Evolutionary conservation across 2,329 filamentous ascomycete species (phyloP).

Genomic region (Pseudonectria foliicola): DNA sequence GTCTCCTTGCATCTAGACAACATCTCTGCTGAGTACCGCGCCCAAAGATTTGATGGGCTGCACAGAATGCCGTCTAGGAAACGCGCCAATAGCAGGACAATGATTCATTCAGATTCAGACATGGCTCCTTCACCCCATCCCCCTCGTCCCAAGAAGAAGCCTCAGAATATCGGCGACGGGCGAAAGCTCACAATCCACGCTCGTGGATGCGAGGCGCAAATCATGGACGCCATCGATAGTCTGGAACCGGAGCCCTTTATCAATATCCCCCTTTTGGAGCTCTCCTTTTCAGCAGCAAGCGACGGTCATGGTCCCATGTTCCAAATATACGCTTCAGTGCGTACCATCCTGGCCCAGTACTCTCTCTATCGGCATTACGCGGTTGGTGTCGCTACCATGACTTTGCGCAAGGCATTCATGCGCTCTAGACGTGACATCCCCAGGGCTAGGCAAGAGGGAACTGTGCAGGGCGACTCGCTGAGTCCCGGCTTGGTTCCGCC

Average conservation of each 20-base stretch:
- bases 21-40: slow-evolving; percentile 83
- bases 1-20: slow-evolving; percentile 80
- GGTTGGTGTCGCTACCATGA: slow-evolving; percentile 70
- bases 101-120: slow-evolving; percentile 63
- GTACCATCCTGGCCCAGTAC: slow-evolving; percentile 76
- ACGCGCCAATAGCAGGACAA: slow-evolving; percentile 65
- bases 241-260: slow-evolving; percentile 83
- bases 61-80: slow-evolving; percentile 55
- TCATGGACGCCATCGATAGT: slow-evolving; percentile 79
- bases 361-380: slow-evolving; percentile 93
- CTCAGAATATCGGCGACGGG: slow-evolving; percentile 61
- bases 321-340: slow-evolving; percentile 75
- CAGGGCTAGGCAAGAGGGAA: slow-evolving; percentile 26
- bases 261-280: slow-evolving; percentile 77
- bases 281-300: slow-evolving; percentile 76
- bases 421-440: slow-evolving; percentile 39
- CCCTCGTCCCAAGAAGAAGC: slow-evolving; percentile 43
- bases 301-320: slow-evolving; percentile 84
- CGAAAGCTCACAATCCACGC: slow-evolving; percentile 74
- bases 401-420: slow-evolving; percentile 64
- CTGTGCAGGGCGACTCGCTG: slow-evolving; percentile 10
- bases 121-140: slow-evolving; percentile 31
- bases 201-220: slow-evolving; percentile 79
- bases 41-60: slow-evolving; percentile 63
- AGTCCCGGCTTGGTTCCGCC: slow-evolving; percentile 32